These are phyloP conservation scores for Agrocybe pediades DNA, from an alignment of 768 basidiomycete species.

Conservation along the genomic window DNA sequence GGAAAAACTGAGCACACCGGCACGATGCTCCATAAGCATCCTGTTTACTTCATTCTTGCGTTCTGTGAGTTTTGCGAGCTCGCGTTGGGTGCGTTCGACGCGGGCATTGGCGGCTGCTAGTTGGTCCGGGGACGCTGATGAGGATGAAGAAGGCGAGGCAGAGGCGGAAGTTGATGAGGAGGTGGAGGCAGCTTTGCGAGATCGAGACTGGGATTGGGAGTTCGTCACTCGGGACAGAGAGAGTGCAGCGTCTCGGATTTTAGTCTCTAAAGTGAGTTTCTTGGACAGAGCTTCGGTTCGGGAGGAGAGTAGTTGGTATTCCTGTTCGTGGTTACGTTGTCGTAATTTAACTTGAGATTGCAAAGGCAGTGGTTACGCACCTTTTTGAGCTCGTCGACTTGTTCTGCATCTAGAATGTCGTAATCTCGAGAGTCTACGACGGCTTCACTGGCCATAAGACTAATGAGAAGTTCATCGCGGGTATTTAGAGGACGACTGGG, in stretches of 20 bases:
- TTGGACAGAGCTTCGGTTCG: conserved; percentile 67
- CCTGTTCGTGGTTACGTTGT: no score
- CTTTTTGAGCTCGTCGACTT: conserved; percentile 55
- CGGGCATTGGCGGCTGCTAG: conserved; percentile 74
- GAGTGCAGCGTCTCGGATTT: conserved; percentile 84
- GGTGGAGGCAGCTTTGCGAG: conserved; percentile 49
- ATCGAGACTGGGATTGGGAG: conserved; percentile 44
- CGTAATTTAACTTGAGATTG: neutral
- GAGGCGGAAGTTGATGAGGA: neutral
- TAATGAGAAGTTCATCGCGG: conserved; percentile 85
- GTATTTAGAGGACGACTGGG: conserved; percentile 40
- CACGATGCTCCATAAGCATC: conserved; percentile 77
- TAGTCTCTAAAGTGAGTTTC: conserved; percentile 80
- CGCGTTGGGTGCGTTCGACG: conserved; percentile 69
- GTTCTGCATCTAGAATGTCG: conserved; percentile 64
- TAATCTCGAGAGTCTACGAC: conserved; percentile 87
- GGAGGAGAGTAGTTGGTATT: conserved; percentile 69
- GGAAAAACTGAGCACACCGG: conserved; percentile 76
- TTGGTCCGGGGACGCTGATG: conserved; percentile 53
- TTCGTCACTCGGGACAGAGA: conserved; percentile 73
- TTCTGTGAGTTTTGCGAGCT: conserved; percentile 68
- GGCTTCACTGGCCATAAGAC: conserved; percentile 90
- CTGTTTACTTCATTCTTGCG: conserved; percentile 63
- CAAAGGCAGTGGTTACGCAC: conserved; percentile 25
- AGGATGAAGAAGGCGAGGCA: neutral